A percentile compares a stretch with the other conserved stretches of the same genome.
phyloP scores from a whole-genome alignment of 352 stramenopile genomes.

The Phytopythium montanum region DNA sequence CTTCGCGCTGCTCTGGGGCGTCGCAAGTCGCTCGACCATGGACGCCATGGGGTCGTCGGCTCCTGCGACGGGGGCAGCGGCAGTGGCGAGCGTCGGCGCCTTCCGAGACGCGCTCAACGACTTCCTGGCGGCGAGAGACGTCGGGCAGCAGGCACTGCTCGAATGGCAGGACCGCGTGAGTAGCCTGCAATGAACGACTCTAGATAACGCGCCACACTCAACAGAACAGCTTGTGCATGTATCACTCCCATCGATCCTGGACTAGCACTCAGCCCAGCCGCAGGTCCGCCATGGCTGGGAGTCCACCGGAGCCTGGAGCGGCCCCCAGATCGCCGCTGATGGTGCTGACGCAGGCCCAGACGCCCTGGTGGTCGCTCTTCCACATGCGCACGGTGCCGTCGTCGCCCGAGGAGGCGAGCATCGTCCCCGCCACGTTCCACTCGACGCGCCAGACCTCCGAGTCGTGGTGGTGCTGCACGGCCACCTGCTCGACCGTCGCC shows the following conservation, averaged over 20 bases:
- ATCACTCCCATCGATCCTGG: no score
- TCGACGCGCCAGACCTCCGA: slow-evolving; percentile 94
- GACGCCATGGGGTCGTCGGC: slow-evolving; percentile 48
- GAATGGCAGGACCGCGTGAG: slow-evolving; percentile 46
- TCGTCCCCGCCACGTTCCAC: slow-evolving; percentile 97
- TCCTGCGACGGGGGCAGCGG: slow-evolving; percentile 15
- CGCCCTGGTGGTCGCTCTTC: slow-evolving; percentile 91
- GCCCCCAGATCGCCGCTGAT: slow-evolving; percentile 69
- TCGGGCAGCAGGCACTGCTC: slow-evolving; percentile 34
- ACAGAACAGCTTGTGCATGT: no score
- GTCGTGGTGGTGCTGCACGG: slow-evolving; percentile 80
- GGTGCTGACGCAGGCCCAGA: slow-evolving; percentile 91
- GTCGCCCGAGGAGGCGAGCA: slow-evolving; percentile 93
- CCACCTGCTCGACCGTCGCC: slow-evolving; percentile 68
- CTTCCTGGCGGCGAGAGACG: slow-evolving; percentile 50
- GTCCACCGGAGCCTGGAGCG: slow-evolving; percentile 7
- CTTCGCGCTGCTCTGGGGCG: slow-evolving; percentile 72
- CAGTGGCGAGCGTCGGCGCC: slow-evolving; percentile 52
- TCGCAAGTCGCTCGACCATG: slow-evolving; percentile 35
- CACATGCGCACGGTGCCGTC: slow-evolving; percentile 94
- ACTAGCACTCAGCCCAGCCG: slow-evolving; percentile 9
- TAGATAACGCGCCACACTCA: neutral
- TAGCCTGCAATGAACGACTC: slow-evolving; percentile 14
- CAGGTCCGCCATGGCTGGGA: slow-evolving; percentile 19
- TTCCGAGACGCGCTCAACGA: slow-evolving; percentile 77